Evolutionary conservation across 306 rosid species (phyloP), one percentile per base, ranked within the genome.

Genomic region (Lagenaria siceraria): DNA sequence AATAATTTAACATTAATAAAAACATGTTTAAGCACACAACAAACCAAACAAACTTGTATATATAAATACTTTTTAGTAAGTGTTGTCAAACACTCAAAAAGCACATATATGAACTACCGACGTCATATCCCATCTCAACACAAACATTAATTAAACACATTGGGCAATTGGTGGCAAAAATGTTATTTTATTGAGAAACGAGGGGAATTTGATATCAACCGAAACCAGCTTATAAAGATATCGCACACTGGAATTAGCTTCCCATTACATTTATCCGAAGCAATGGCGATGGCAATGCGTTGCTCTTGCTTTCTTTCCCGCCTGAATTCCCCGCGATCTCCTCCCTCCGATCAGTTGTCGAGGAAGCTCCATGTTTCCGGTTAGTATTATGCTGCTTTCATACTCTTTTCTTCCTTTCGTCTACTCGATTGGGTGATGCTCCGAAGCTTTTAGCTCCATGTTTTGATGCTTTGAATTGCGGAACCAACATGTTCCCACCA

Each of bases 271-370:
- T 42, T 85, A 75, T 81, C 84, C 87, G 59, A 55, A 81, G 15
- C 86, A 52, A 93, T 93, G 97, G 93, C 97, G 81, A 85, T 83
- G 75, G 63, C 80, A 19, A 75, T 87, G 83, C 97, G 89, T 60
- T 87, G 91, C 84, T 83, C 89, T 33, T 84, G 84, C 79, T 86
- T 89, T 77, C 79, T 77, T 81, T 70, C 89, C 29, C 89, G 65
- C 60, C 82, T 87, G 18, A 78, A 59, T 86, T 64, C 81, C 75
- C 35, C 72, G 25, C 84, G 63, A 36, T 76, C 84, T 84, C 82
- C 77, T 14, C 75, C 63, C 82, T 79, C 80, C 61, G 80, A 59
- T 79, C 88, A 76, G 3, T 54, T 90, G 53, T 78, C 78, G 46
- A 17, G 79, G 81, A 78, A 75, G 4, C 58, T 78, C 56, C 56